Base-by-base conservation (phyloP, 306 rosid genomes). In the Cucurbita moschata region DNA sequence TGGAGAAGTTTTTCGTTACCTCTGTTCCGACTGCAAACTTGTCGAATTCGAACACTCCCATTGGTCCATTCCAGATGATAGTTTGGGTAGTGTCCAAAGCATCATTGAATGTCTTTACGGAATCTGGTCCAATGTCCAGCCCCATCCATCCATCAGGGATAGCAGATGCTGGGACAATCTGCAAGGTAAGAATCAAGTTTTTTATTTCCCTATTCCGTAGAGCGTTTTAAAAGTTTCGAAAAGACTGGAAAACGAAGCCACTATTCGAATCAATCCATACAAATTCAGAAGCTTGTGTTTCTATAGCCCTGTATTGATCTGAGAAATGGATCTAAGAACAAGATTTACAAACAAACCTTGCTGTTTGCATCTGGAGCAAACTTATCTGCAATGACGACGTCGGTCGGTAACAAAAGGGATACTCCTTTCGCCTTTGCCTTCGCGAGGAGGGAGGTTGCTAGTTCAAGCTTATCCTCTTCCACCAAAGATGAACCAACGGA, bases 111-210 rank as follows among this genome's bases (percentile, higher is more conserved):
- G 96, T 75, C 86, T 87, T 89, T 50, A 95, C 50, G 35, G 99
- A 95, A 58, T 95, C 99, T 75, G 99, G 99, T 55, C 99, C 99
- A 76, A 95, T 87, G 83, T 95, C 99, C 87, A 95, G 83, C 73
- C 99, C 99, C 99, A 95, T 95, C 99, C 99, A 95, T 47, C 99
- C 99, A 77, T 95, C 97, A 54, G 99, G 97, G 76, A 95, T 95
- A 78, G 90, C 94, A 76, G 97, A 83, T 73, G 99, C 83, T 51
- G 97, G 87, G 77, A 95, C 99, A 9, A 88, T 65, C 99, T 95
- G 87, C 83, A 84, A 83, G 38, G 52, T 54, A 75, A 70, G 38
- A 81, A 77, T 46, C 58, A 71, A 52, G 38, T 71, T 51, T 40
- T 66, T 68, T 71, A 70, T 57, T 78, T 21, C 38, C 74, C 56